These are phyloP conservation scores for Apiospora sp. DNA, from an alignment of 2,329 filamentous ascomycete genomes.

Conservation along the genomic window DNA sequence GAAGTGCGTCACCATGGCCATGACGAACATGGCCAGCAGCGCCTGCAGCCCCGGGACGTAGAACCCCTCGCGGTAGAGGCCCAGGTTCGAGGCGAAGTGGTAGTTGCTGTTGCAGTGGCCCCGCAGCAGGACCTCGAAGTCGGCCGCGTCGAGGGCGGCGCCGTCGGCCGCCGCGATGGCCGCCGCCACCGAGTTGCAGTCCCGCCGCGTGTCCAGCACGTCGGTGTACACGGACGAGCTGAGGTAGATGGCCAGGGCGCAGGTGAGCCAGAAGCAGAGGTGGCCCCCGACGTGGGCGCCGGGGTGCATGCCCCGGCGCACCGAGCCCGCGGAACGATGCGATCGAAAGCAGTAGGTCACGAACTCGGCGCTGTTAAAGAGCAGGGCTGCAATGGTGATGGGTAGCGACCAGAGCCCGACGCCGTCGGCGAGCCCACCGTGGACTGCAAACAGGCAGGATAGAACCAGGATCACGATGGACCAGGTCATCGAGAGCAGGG, in stretches of 20 bases:
- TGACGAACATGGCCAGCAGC: slow-evolving; percentile 76
- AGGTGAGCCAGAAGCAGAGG: slow-evolving; percentile 39
- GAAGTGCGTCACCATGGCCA: slow-evolving; percentile 82
- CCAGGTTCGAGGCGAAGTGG: slow-evolving; percentile 22
- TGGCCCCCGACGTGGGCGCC: slow-evolving; percentile 42
- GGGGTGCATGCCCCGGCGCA: slow-evolving; percentile 41
- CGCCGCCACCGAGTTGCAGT: slow-evolving; percentile 24
- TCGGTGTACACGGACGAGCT: slow-evolving; percentile 27
- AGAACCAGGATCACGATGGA: slow-evolving; percentile 38
- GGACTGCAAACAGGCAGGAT: slow-evolving; percentile 33
- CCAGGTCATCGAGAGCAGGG: slow-evolving; percentile 33
- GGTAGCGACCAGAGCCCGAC: slow-evolving; percentile 33
- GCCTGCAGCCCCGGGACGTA: slow-evolving; percentile 48
- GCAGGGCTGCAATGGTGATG: slow-evolving; percentile 36
- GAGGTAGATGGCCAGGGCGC: slow-evolving; percentile 35
- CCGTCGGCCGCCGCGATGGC: slow-evolving; percentile 25
- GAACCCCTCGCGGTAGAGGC: slow-evolving; percentile 25
- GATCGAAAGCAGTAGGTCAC: slow-evolving; percentile 38
- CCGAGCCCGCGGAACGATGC: background rate
- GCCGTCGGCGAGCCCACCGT: slow-evolving; percentile 22
- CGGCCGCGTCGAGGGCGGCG: slow-evolving; percentile 11
- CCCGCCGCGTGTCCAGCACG: background rate
- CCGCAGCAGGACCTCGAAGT: background rate
- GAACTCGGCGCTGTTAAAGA: slow-evolving; percentile 41
- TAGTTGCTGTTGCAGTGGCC: slow-evolving; percentile 33